Base-by-base conservation (phyloP, 2,329 filamentous ascomycete genomes). In the Aspergillus novoparasiticus region DNA sequence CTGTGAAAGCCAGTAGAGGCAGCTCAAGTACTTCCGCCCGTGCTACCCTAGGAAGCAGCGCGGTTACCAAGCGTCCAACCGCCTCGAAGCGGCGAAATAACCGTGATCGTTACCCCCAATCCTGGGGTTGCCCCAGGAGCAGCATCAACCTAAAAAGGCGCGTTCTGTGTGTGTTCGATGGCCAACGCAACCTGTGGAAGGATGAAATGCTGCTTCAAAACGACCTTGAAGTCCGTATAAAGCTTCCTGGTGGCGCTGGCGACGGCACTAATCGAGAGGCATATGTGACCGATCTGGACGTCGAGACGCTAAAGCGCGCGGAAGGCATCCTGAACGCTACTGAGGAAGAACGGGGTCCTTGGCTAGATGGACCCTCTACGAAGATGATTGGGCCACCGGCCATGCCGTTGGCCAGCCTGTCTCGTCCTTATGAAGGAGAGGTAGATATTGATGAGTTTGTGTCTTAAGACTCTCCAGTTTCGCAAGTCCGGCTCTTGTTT, bases 81-180 rank as follows among this genome's bases (percentile, higher is more conserved):
- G 75, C 79, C 30, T 78, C 82, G 41, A 87, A 87, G 72, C 89
- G 92, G 61, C 91, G 93, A 80, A 96, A 96, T 85, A 94, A 93
- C 84, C 89, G 93, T 69, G 94, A 93, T 77, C 92, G 96, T 77
- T 98, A 97, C 77, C 95, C 95, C 14, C 88, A 91, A 0, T 94
- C 91, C 1, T 99, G 95, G 95, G 94, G 95, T 58, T 95, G 94
- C 72, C 87, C 94, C 66, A 89, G 91, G 73, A 91, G 92, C 72
- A 93, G 95, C 82, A 97, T 98, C 92, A 96, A 91, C 75, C 96
- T 96, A 88, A 97, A 96, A 87, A 97, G 97, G 87, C 91, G 95
- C 32, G 93, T 97, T 60, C 85, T 98, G 72, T 93, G 93, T 67
- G 92, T 96, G 23, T 99, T 96, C 73, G 93, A 98, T 74, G 95